A percentile compares a stretch with the other conserved stretches of the same genome.
Conservation (phyloP, 2,329 filamentous ascomycete genomes). For the Pseudogymnoascus sp. region DNA sequence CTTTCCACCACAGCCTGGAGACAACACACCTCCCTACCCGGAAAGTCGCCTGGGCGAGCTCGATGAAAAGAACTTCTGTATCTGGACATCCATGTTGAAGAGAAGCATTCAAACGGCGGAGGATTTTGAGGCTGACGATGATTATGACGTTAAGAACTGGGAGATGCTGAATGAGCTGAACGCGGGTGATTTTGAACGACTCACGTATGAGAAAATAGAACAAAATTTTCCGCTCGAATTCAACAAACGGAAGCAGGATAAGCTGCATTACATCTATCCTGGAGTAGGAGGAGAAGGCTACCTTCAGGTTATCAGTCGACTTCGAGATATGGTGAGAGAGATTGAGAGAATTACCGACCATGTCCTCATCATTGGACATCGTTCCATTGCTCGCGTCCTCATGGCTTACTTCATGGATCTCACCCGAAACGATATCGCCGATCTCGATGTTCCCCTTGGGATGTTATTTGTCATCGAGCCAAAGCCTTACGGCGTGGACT, state of each 20-base stretch:
- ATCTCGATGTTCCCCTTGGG: slow-evolving; percentile 87
- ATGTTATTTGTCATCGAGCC: slow-evolving; percentile 94
- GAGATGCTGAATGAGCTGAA: slow-evolving; percentile 97
- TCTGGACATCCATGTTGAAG: slow-evolving; percentile 96
- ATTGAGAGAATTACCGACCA: slow-evolving; percentile 96
- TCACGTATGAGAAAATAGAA: slow-evolving; percentile 89
- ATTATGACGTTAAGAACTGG: slow-evolving; percentile 96
- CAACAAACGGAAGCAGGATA: slow-evolving; percentile 68
- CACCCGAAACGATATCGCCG: slow-evolving; percentile 82
- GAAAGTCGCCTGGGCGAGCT: slow-evolving; percentile 59
- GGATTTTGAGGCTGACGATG: slow-evolving; percentile 82
- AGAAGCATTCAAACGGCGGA: slow-evolving; percentile 82
- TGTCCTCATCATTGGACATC: slow-evolving; percentile 83
- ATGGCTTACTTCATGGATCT: slow-evolving; percentile 96
- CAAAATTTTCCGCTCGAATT: slow-evolving; percentile 75
- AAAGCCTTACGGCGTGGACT: slow-evolving; percentile 95
- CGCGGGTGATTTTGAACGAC: slow-evolving; percentile 83
- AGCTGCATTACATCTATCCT: slow-evolving; percentile 93
- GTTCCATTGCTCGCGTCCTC: slow-evolving; percentile 83
- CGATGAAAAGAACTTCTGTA: slow-evolving; percentile 84
- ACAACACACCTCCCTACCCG: slow-evolving; percentile 90
- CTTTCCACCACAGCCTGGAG: slow-evolving; percentile 84
- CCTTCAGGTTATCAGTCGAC: slow-evolving; percentile 89
- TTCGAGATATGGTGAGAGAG: slow-evolving; percentile 92
- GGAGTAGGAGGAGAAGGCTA: slow-evolving; percentile 95